Base-by-base conservation (phyloP, 2,329 filamentous ascomycete genomes). In the Ophiostoma novo-ulmi region DNA sequence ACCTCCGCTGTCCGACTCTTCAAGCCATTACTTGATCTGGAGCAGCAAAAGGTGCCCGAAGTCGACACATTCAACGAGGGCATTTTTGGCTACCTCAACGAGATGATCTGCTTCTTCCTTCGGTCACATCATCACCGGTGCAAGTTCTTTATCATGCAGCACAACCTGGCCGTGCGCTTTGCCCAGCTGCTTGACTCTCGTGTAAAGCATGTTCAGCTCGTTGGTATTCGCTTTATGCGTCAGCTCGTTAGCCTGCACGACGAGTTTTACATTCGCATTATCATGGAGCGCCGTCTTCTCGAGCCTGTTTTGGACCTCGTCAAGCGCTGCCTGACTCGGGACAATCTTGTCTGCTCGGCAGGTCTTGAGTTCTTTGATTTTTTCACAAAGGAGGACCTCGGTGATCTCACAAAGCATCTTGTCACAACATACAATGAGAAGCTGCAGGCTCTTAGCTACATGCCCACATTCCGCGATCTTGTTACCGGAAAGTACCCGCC, bases 301-400 rank as follows among this genome's bases (percentile, higher is more conserved):
- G 91, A 91, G 58, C 91, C 93, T 0, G 91, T 98, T 44, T 83
- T 99, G 17, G 88, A 95, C 74, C 89, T 97, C 52, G 86, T 98
- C 44, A 86, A 91, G 70, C 88, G 91, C 74, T 95, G 93, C 0
- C 91, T 97, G 87, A 92, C 94, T 0, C 88, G 93, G 61, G 94
- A 99, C 79, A 98, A 97, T 75, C 84, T 99, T 3, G 85, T 98
- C 41, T 96, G 95, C 79, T 98, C 94, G 0, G 94, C 94, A 10
- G 97, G 93, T 75, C 84, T 98, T 11, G 95, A 99, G 77, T 87
- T 99, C 63, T 98, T 99, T 74, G 93, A 97, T 76, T 93, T 90
- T 76, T 91, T 98, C 76, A 93, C 90, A 78, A 89, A 89, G 77
- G 92, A 96, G 76, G 89, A 89, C 70, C 85, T 94, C 76, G 96